Conservation (phyloP, 2,329 filamentous ascomycete species). For the Alternaria postmessia region DNA sequence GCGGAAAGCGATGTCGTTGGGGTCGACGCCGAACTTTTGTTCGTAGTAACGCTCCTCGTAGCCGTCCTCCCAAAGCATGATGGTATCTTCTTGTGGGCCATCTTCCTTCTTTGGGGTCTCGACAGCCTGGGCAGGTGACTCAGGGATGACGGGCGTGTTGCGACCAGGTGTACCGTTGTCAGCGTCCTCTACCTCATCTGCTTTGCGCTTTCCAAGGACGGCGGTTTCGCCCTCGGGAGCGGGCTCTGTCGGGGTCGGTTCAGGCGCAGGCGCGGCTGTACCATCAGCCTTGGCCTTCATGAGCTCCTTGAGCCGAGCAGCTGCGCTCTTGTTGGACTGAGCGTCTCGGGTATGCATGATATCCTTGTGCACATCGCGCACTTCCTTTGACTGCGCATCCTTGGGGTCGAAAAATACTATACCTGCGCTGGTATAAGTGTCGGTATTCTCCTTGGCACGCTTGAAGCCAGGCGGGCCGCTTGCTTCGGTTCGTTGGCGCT, state of each 20-base stretch:
- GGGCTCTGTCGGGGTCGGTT: constrained; percentile 24
- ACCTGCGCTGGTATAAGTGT: constrained; percentile 45
- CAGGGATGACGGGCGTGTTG: constrained; percentile 61
- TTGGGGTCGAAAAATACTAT: constrained; percentile 49
- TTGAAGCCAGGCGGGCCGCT: constrained; percentile 38
- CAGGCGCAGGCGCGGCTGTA: constrained; percentile 34
- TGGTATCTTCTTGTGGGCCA: constrained; percentile 76
- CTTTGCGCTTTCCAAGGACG: constrained; percentile 79
- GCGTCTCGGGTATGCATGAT: constrained; percentile 81
- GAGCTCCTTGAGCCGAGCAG: constrained; percentile 78
- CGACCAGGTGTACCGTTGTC: constrained; percentile 67
- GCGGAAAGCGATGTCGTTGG: constrained; percentile 83
- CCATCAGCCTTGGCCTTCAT: constrained; percentile 63
- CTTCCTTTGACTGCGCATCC: constrained; percentile 48
- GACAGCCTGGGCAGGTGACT: constrained; percentile 56
- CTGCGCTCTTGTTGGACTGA: constrained; percentile 90
- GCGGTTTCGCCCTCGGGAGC: constrained; percentile 40
- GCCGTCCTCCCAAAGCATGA: constrained; percentile 92
- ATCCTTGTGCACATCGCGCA: constrained; percentile 75
- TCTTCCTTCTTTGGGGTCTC: constrained; percentile 54
- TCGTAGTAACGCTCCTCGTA: constrained; percentile 97
- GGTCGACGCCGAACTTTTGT: constrained; percentile 89
- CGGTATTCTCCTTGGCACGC: constrained; percentile 47
- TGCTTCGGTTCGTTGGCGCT: constrained; percentile 44
- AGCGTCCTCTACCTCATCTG: constrained; percentile 70